Conservation (phyloP, 345 rosid species). For the Odontarrhena argentea region DNA sequence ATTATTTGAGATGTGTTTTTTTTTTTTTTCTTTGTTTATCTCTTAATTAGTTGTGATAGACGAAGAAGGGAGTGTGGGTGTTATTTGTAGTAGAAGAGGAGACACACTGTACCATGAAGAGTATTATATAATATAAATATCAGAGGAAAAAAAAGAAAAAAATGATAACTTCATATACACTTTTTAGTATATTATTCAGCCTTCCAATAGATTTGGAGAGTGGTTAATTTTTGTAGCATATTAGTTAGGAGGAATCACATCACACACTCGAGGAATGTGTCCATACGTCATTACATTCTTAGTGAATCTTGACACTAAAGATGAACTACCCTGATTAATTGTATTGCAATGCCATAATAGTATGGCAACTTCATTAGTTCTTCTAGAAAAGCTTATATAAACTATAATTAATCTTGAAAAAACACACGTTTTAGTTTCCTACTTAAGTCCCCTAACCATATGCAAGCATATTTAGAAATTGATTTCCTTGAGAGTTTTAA, state of each 20-base stretch:
- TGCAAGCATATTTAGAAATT: too few species aligned
- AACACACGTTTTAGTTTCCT: too few species aligned
- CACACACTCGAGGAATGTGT: slow-evolving; percentile 12
- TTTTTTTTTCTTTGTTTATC: neutral
- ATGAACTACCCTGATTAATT: too few species aligned
- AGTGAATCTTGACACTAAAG: slow-evolving; percentile 24
- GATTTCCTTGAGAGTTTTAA: too few species aligned
- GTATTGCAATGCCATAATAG: too few species aligned
- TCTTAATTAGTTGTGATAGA: neutral
- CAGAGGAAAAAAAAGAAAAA: neutral
- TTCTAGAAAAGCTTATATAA: too few species aligned
- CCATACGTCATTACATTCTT: slow-evolving; percentile 26
- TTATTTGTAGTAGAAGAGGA: slow-evolving; percentile 22
- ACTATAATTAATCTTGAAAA: too few species aligned
- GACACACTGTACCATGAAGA: slow-evolving; percentile 5
- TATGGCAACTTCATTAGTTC: too few species aligned
- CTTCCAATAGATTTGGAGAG: slow-evolving; percentile 28
- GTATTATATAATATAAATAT: neutral
- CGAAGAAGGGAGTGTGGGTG: slow-evolving; percentile 2
- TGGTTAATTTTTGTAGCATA: slow-evolving; percentile 15
- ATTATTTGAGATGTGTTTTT: neutral
- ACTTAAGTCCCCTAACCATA: too few species aligned
- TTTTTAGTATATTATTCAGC: slow-evolving; percentile 18
- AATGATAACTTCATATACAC: neutral
- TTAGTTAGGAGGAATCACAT: slow-evolving; percentile 24